These are phyloP conservation scores for Pneumocystis wakefieldiae DNA, from an alignment of 1,139 yeast genomes.

Conservation along the genomic window DNA sequence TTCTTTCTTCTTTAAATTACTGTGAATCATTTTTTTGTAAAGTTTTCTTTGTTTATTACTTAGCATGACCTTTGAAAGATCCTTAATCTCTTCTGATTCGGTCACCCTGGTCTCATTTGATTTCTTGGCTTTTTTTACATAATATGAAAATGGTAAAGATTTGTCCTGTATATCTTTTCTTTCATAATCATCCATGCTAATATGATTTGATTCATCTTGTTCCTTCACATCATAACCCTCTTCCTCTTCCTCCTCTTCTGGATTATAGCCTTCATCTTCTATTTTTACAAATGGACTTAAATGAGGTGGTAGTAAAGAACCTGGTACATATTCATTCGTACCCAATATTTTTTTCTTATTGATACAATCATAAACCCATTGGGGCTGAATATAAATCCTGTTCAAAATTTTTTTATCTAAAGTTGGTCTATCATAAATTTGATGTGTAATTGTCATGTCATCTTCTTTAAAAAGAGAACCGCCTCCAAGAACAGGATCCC, in stretches of 20 bases:
- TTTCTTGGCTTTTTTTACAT: conserved; percentile 23
- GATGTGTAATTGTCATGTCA: conserved; percentile 60
- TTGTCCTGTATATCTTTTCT: conserved; percentile 60
- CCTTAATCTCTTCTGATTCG: conserved; percentile 50
- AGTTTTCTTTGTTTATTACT: conserved; percentile 87
- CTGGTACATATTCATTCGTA: conserved; percentile 75
- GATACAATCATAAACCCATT: conserved; percentile 89
- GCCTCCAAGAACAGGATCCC: conserved; percentile 80
- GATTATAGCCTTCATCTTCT: conserved; percentile 80
- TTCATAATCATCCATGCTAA: conserved; percentile 77
- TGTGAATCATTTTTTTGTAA: conserved; percentile 90
- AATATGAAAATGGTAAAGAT: conserved; percentile 37
- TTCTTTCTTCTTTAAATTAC: conserved; percentile 69
- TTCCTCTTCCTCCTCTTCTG: conserved; percentile 43
- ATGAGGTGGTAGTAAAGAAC: conserved; percentile 92
- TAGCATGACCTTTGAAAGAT: conserved; percentile 91
- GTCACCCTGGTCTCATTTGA: conserved; percentile 9
- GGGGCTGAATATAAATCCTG: conserved; percentile 90
- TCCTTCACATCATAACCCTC: conserved; percentile 39
- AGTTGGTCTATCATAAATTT: conserved; percentile 84
- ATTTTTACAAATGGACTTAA: conserved; percentile 84
- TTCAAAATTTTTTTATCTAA: conserved; percentile 67
- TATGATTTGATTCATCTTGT: conserved; percentile 33
- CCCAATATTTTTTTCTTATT: conserved; percentile 63
- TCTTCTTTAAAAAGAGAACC: conserved; percentile 14